Evolutionary conservation across 129 eudicot genomes (phyloP), one percentile per base, ranked within the genome.

Genomic region (Scalesia atractyloides): DNA sequence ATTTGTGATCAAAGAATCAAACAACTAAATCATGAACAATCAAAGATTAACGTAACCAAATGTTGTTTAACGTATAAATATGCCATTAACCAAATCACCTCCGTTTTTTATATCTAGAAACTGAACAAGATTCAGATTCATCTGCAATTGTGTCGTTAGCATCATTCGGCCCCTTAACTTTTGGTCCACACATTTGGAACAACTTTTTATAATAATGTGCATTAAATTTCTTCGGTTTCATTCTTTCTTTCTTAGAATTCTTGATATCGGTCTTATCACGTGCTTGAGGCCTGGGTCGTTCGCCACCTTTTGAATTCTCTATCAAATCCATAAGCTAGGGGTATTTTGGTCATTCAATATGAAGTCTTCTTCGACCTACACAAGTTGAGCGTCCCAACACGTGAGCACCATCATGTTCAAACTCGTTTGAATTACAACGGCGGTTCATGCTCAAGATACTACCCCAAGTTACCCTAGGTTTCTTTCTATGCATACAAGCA

Each of bases 1-100:
- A 26, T 57, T 43, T 47, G 46, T 44, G 73, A 70, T 76, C 86
- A 80, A 56, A 76, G 56, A 82, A 73, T 15, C 63, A 24, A 65
- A 58, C 50, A 24, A 24, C 52, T 65, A 73, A 84, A 19, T 67
- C 51, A 49, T 5, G 30, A 50, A 51, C 14, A 11, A 37, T 3
- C 12, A 19, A 14, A 39, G 19, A 41, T 72, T 20, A 15, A 39
- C 2, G 66, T 26, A 39, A 20, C 14, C 19, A 9, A 20, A 41
- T 53, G 7, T 19, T 74, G 44, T 44, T 24, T 57, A n/a, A 17
- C 3, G 56, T n/a, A 36, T 6, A 34, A 46, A 22, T 16, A 49
- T 34, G 24, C 33, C 41, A 60, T 26, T 15, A 34, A 34, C 47
- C 9, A 15, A 62, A 7, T 57, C 43, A 79, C 66, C 70, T 22